These are phyloP conservation scores for Coemansia furcata DNA, from an alignment of 192 early-diverging fungal species.

Conservation along the genomic window DNA sequence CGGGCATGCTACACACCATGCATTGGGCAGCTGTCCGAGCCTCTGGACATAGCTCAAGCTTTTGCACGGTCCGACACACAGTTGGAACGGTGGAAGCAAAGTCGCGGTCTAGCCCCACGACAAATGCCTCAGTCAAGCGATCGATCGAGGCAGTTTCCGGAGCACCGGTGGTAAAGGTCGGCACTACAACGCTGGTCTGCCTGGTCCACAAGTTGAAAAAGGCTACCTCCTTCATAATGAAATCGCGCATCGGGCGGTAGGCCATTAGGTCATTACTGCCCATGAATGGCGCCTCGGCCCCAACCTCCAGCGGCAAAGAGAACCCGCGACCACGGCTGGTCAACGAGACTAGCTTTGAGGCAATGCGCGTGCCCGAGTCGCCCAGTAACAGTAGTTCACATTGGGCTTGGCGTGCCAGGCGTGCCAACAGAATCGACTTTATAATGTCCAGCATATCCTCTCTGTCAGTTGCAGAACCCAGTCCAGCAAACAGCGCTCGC, in stretches of 20 bases:
- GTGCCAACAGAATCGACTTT: slow-evolving; percentile 57
- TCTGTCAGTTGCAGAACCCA: slow-evolving; percentile 63
- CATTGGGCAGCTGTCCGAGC: slow-evolving; percentile 44
- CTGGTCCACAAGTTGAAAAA: slow-evolving; percentile 61
- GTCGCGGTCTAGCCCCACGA: slow-evolving; percentile 72
- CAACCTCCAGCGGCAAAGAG: slow-evolving; percentile 73
- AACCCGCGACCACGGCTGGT: slow-evolving; percentile 88
- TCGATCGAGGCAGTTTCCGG: slow-evolving; percentile 50
- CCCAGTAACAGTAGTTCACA: slow-evolving; percentile 65
- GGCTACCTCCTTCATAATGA: slow-evolving; percentile 74
- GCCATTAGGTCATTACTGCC: slow-evolving; percentile 49
- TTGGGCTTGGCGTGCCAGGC: slow-evolving; percentile 53
- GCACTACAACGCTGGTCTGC: slow-evolving; percentile 42
- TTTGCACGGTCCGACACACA: slow-evolving; percentile 75
- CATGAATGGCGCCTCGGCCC: slow-evolving; percentile 57
- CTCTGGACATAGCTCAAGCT: slow-evolving; percentile 59
- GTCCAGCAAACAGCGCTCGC: slow-evolving; percentile 51
- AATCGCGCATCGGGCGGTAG: slow-evolving; percentile 79
- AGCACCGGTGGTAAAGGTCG: slow-evolving; percentile 57
- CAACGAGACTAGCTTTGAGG: slow-evolving; percentile 69
- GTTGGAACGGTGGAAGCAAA: slow-evolving; percentile 86
- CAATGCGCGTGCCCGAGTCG: slow-evolving; percentile 76
- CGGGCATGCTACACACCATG: slow-evolving; percentile 61
- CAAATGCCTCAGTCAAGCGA: slow-evolving; percentile 58
- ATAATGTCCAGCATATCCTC: slow-evolving; percentile 70